Evolutionary conservation across 768 basidiomycete species (phyloP), one percentile per base, ranked within the genome.

Genomic region (Dendrothele bispora): DNA sequence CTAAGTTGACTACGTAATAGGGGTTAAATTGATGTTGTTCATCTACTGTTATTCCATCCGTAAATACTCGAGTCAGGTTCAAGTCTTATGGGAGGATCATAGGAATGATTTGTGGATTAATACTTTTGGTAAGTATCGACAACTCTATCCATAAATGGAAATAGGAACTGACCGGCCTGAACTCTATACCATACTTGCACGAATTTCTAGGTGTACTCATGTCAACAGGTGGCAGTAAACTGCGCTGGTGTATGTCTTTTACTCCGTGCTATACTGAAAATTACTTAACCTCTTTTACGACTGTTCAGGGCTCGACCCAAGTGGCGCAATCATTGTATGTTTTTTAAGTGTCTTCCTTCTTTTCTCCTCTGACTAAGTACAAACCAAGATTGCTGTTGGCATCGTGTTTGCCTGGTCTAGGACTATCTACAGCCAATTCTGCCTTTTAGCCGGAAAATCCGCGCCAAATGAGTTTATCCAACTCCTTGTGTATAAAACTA

Each of bases 51-150:
- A 71, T 58, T 76, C 88, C 3, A 75, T 95, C 39, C 83, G 90
- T 24, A 77, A 75, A 25, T 81, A 80, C 53, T 93, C 90, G 5
- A 94, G 90, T 57, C 95, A 99, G 65, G 95, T 99, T 2, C 80
- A 81, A 38, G 82, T 95, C 17, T 78, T 95, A 24, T 98, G 92
- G 92, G 90, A 97, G 65, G 95, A 98, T 61, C 95, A 98, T 54
- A 75, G 94, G 55, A 97, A 94, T 58, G 95, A 95, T 59, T 61
- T 93, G n/a, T 88, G 82, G 61, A 83, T 92, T 62, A 93, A 92
- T 58, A 70, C 77, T 22, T 86, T 88, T 51, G 86, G 86, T 85
- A 51, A 28, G 73, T 44, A 3, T 20, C 14, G 22, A 38, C 37
- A 20, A 30, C n/a, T 34, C 5, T 29, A 48, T 18, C 20, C 22